These are phyloP conservation scores for Chaetomiaceae sp. DNA, from an alignment of 2,329 filamentous ascomycete genomes.

Conservation along the genomic window DNA sequence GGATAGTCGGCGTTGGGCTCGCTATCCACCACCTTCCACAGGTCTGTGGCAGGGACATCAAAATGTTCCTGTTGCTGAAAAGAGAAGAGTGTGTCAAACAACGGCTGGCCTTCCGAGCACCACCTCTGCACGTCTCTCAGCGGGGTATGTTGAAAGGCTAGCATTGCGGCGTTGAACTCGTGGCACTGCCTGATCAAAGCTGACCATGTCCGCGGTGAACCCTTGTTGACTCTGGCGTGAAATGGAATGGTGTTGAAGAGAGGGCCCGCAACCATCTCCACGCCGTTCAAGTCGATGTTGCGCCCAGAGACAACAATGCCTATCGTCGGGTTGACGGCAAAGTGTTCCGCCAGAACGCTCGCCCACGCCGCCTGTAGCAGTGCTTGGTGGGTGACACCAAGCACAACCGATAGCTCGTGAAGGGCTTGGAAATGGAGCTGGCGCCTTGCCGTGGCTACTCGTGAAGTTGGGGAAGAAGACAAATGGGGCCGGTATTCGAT, in stretches of 20 bases:
- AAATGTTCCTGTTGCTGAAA: conserved; percentile 55
- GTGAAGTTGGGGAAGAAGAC: too few relatives aligned
- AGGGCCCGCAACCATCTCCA: conserved; percentile 68
- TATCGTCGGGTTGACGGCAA: conserved; percentile 43
- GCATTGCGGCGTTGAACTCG: conserved; percentile 58
- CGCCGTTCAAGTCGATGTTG: conserved; percentile 58
- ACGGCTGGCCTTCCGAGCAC: conserved; percentile 51
- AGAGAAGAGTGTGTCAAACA: conserved; percentile 79
- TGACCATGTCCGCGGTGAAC: conserved; percentile 52
- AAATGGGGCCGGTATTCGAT: too few relatives aligned
- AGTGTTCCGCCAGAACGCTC: conserved; percentile 47
- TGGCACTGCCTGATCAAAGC: conserved; percentile 60
- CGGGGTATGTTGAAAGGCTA: conserved; percentile 73
- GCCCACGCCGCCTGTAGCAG: conserved; percentile 72
- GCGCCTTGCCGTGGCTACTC: conserved; percentile 24
- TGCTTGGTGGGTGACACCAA: conserved; percentile 73
- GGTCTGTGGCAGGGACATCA: conserved; percentile 23
- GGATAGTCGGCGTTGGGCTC: conserved; percentile 59
- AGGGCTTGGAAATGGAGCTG: conserved; percentile 38
- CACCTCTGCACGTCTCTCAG: conserved; percentile 77
- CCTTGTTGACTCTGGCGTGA: conserved; percentile 27
- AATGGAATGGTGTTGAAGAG: conserved; percentile 88
- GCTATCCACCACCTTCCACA: conserved; percentile 52
- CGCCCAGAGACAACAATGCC: conserved; percentile 78
- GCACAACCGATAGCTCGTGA: conserved; percentile 45